Base-by-base conservation (phyloP, 768 basidiomycete genomes). In the Chlorophyllum brunneum region DNA sequence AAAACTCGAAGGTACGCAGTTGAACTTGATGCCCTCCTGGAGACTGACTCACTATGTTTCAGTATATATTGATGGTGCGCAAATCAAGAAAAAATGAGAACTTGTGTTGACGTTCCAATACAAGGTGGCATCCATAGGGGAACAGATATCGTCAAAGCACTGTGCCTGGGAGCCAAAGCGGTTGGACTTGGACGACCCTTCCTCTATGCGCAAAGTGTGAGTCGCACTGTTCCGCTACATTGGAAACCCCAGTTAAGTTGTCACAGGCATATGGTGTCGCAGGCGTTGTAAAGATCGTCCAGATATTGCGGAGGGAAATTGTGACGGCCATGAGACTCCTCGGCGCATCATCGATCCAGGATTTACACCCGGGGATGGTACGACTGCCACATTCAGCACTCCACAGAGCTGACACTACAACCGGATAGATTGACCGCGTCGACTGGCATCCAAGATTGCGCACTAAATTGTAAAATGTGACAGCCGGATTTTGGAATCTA, bases 171-270 rank as follows among this genome's bases (percentile, higher is more conserved):
- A 8, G 94, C 94, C 2, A 85, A 70, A 56, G 90, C 86, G 6
- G 90, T 94, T 15, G 93, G 94, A 3, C 70, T 97, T 27, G 94
- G 94, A 2, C 75, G 94, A 11, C 77, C 88, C 11, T 90, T 94
- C 74, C 74, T 97, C 9, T 95, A 88, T 61, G 92, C 87, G 1
- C 86, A 90, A 68, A 87, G 87, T 60, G 88, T 89, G 67, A 61
- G 79, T 63, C 10, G 8, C 30, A n/a, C 40, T 24, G 13, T 20
- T 43, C 38, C 23, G 16, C 39, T n/a, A 23, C 23, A 18, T 58
- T 34, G 33, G 50, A 10, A 24, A 22, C n/a, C n/a, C n/a, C n/a
- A n/a, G n/a, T n/a, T 26, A 24, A 49, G 34, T 43, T 48, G 11
- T 16, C 51, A 34, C 20, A 90, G 88, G 87, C 86, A 10, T 91